Conservation (phyloP, 129 eudicot genomes). For the Kitagawia praeruptora region DNA sequence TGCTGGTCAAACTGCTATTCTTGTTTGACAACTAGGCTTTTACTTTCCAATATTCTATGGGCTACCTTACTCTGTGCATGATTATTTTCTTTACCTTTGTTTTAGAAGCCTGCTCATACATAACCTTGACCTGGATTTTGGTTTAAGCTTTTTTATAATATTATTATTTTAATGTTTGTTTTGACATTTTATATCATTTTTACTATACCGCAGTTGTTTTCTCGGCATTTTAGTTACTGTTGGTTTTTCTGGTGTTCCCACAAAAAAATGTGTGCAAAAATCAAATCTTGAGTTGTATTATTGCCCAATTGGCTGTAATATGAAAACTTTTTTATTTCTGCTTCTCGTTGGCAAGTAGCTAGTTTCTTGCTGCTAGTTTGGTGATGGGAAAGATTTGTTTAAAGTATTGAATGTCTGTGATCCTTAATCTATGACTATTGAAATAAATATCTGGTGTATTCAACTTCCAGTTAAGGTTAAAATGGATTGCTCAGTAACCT, state of each 20-base stretch:
- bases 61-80: background rate
- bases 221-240: background rate
- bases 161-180: background rate
- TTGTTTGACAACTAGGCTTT: background rate
- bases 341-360: background rate
- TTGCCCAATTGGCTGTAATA: background rate
- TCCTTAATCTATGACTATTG: background rate
- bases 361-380: background rate
- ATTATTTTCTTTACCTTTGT: background rate
- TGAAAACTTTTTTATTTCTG: background rate
- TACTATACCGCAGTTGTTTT: background rate
- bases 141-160: background rate
- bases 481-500: background rate
- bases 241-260: background rate
- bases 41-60: background rate
- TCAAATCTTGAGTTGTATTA: background rate
- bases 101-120: background rate
- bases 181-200: background rate
- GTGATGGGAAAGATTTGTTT: background rate
- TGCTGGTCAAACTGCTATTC: slow-evolving; percentile 37
- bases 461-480: background rate
- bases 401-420: background rate
- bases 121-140: background rate
- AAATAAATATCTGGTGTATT: background rate
- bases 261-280: background rate